Evolutionary conservation across 176 grass and related monocot genomes (phyloP).

Genomic region (Carex cristatella): DNA sequence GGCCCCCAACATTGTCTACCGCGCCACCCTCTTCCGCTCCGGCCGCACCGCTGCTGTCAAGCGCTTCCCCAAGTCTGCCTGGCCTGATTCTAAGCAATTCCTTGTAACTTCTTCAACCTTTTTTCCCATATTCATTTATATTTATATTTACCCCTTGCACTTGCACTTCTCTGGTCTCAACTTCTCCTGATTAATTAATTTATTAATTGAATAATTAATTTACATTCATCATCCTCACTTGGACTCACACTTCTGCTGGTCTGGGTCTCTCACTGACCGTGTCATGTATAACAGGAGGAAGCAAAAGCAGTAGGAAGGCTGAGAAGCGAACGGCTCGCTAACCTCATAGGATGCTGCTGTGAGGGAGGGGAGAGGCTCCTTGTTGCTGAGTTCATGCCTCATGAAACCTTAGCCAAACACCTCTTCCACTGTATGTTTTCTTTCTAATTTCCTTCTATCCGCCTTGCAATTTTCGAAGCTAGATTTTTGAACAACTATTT

Average conservation of each 20-base stretch:
- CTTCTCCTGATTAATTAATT: too few relatives aligned
- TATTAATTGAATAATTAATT: not conserved
- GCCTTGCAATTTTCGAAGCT: not conserved
- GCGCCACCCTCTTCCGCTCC: slow-evolving; percentile 58
- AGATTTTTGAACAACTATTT: not conserved
- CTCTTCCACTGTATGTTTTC: slow-evolving; percentile 82
- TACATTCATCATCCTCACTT: not conserved
- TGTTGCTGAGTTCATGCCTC: slow-evolving; percentile 77
- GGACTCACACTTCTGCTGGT: not conserved
- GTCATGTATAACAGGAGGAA: slow-evolving; percentile 46
- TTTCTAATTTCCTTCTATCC: not conserved
- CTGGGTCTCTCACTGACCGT: not conserved
- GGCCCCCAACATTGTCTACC: slow-evolving; percentile 82
- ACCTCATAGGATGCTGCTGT: slow-evolving; percentile 70
- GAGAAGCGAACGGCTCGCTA: slow-evolving; percentile 56
- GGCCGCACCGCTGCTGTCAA: slow-evolving; percentile 55
- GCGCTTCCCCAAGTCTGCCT: slow-evolving; percentile 57
- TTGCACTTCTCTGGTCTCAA: too few relatives aligned
- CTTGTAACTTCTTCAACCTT: slow-evolving; percentile 30
- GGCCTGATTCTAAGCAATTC: slow-evolving; percentile 79
- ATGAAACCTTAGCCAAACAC: slow-evolving; percentile 78
- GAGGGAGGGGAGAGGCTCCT: slow-evolving; percentile 71
- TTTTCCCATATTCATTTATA: not conserved
- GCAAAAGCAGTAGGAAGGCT: slow-evolving; percentile 67
- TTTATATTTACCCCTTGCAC: not conserved